These are phyloP conservation scores for Boletus coccyginus DNA, from an alignment of 768 basidiomycete species.

Conservation along the genomic window DNA sequence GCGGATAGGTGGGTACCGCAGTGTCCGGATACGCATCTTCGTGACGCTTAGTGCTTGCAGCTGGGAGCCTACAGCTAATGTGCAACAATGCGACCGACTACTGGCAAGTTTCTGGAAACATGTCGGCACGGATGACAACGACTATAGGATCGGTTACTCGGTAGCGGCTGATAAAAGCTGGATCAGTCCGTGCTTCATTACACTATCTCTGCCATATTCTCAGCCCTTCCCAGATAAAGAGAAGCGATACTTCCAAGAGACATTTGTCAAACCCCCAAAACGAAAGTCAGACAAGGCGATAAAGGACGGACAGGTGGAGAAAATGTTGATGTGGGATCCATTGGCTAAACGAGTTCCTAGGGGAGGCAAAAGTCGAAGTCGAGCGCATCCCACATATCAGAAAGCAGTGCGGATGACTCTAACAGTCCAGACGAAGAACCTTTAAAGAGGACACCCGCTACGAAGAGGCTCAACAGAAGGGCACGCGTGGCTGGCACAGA, in stretches of 20 bases:
- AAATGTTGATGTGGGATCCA: neutral
- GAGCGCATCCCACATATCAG: conserved; percentile 2
- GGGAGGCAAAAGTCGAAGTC: conserved; percentile 17
- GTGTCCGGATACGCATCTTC: neutral
- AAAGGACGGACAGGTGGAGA: conserved; percentile 20
- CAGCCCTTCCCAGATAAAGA: conserved; percentile 34
- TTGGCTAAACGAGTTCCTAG: conserved; percentile 8
- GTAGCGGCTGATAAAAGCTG: conserved; percentile 46
- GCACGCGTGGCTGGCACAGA: conserved; percentile 4
- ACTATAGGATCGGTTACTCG: conserved; percentile 49
- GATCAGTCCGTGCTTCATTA: conserved; percentile 47
- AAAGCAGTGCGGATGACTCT: conserved; percentile 7
- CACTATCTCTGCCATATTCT: neutral
- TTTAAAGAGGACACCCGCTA: neutral
- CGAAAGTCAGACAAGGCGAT: conserved; percentile 12
- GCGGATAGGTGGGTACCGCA: conserved; percentile 48
- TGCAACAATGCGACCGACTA: conserved; percentile 54
- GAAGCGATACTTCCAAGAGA: conserved; percentile 35
- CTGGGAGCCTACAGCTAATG: conserved; percentile 68
- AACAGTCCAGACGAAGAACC: conserved; percentile 7
- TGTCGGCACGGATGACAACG: conserved; percentile 53
- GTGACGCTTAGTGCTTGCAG: conserved; percentile 33
- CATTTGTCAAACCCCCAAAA: conserved; percentile 22
- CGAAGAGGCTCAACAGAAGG: conserved; percentile 7
- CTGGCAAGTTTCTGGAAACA: conserved; percentile 64